Conservation (phyloP, 371 early-diverging fungal genomes). For the Zancudomyces culisetae region DNA sequence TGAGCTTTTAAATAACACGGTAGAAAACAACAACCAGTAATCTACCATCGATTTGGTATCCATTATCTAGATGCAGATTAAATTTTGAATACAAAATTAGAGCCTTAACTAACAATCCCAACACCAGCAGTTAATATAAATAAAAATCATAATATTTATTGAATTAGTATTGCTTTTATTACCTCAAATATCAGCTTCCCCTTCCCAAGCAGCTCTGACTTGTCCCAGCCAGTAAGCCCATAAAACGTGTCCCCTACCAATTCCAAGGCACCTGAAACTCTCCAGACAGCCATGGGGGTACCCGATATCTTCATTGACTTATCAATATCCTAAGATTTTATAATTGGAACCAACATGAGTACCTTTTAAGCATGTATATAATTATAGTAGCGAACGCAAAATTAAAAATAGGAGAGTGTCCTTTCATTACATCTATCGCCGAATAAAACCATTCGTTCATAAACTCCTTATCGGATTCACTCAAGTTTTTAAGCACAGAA, state of each 20-base stretch:
- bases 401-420: not conserved
- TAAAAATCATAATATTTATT: too few relatives aligned
- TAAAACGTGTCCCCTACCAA: conserved; percentile 83
- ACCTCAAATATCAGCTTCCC: conserved; percentile 22
- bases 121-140: not conserved
- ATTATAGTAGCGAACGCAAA: not conserved
- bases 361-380: too few relatives aligned
- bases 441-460: not conserved
- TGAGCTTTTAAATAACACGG: conserved; percentile 71
- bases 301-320: conserved; percentile 77
- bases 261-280: conserved; percentile 77
- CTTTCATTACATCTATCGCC: not conserved
- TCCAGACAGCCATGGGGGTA: conserved; percentile 89
- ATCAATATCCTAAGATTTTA: conserved; percentile 45
- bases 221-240: conserved; percentile 66
- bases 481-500: not conserved
- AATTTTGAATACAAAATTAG: too few relatives aligned
- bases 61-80: too few relatives aligned
- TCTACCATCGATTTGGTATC: conserved; percentile 68
- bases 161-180: too few relatives aligned
- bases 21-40: conserved; percentile 83
- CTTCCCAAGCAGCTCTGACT: conserved; percentile 38
- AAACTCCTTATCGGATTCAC: not conserved
- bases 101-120: not conserved
- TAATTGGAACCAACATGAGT: not conserved